phyloP scores from a whole-genome alignment of 202 grass and related monocot genomes.

The Hordeum pubiflorum region DNA sequence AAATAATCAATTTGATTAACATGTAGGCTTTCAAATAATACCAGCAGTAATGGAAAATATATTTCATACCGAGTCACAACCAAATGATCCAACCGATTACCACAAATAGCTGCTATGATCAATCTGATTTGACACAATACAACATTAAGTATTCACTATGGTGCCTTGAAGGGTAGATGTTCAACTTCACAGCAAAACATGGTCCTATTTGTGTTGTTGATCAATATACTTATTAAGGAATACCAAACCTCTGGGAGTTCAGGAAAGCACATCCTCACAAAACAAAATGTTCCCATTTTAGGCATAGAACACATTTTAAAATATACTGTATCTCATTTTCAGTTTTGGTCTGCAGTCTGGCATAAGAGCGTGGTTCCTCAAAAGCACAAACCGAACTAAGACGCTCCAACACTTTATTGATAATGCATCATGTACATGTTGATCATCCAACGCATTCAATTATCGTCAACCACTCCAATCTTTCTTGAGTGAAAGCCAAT shows the following conservation, averaged over 20 bases:
- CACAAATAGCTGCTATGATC: slow-evolving; percentile 11
- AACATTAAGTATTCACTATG: neutral
- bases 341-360: neutral
- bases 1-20: neutral
- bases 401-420: neutral
- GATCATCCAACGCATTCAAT: neutral
- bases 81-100: slow-evolving; percentile 8
- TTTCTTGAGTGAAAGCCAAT: neutral
- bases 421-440: neutral
- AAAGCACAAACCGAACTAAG: neutral
- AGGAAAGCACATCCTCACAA: neutral
- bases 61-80: neutral
- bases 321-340: neutral
- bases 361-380: neutral
- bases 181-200: slow-evolving; percentile 23
- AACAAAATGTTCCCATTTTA: neutral
- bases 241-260: neutral
- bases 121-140: slow-evolving; percentile 17
- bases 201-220: slow-evolving; percentile 7
- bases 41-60: neutral
- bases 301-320: neutral
- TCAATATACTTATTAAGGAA: slow-evolving; percentile 4
- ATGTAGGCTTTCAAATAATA: neutral
- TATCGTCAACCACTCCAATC: neutral
- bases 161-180: slow-evolving; percentile 5